Evolutionary conservation across 2,329 filamentous ascomycete species (phyloP).

Genomic region (Neofusicoccum parvum): DNA sequence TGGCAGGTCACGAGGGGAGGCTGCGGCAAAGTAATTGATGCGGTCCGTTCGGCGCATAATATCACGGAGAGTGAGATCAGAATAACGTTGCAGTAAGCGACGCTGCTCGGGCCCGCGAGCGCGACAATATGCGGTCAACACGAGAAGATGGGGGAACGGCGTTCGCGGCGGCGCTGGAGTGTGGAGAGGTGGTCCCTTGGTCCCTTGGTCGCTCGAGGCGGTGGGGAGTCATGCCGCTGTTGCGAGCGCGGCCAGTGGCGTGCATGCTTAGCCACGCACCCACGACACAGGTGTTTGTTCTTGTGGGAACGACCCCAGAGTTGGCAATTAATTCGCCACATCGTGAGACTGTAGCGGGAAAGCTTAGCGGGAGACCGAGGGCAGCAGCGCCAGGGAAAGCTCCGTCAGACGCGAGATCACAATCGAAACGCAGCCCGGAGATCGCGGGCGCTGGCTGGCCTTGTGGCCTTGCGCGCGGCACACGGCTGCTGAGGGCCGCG

Average conservation of each 20-base stretch:
- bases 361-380: neutral
- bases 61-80: constrained; percentile 6
- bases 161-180: too few relatives aligned
- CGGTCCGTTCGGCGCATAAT: constrained; percentile 8
- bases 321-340: constrained; percentile 15
- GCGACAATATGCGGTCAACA: too few relatives aligned
- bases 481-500: too few relatives aligned
- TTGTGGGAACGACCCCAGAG: constrained; percentile 1
- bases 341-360: constrained; percentile 14
- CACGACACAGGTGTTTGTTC: neutral
- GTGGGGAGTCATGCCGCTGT: neutral
- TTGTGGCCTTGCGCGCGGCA: constrained; percentile 16
- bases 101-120: neutral
- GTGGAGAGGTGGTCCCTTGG: too few relatives aligned
- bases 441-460: constrained; percentile 6
- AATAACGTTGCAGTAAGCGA: neutral
- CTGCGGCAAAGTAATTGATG: neutral
- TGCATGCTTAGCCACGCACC: too few relatives aligned
- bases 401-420: neutral
- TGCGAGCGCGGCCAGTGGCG: neutral
- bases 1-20: constrained; percentile 7
- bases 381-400: neutral
- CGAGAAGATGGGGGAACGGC: too few relatives aligned
- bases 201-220: too few relatives aligned
- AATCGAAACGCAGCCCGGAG: constrained; percentile 9